These are phyloP conservation scores for Malassezia yamatoensis DNA, from an alignment of 1,284 basidiomycete genomes.

Conservation along the genomic window DNA sequence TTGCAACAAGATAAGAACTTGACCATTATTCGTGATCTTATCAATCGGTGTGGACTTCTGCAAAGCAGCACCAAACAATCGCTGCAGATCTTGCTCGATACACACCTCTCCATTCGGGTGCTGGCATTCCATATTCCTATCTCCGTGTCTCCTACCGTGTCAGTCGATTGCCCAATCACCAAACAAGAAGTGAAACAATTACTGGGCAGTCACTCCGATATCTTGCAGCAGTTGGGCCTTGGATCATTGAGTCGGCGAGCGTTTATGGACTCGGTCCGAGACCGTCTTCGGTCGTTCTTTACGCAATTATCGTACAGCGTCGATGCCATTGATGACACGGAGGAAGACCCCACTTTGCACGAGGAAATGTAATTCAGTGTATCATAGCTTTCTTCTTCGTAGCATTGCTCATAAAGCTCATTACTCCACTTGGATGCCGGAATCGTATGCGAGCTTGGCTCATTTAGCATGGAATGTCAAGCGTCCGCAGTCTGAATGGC, in stretches of 20 bases:
- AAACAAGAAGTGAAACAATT: constrained; percentile 2
- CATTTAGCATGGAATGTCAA: constrained; percentile 15
- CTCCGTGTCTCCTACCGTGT: constrained; percentile 4
- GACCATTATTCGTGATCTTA: constrained; percentile 59
- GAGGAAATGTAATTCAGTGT: background rate
- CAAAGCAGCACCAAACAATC: background rate
- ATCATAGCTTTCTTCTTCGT: background rate
- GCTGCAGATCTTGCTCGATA: constrained; percentile 4
- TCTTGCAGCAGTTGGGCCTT: background rate
- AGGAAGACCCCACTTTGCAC: background rate
- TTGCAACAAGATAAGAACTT: constrained; percentile 56
- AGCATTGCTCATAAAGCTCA: background rate
- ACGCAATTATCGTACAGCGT: too few species aligned
- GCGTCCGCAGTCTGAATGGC: constrained; percentile 28
- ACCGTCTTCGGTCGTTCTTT: background rate
- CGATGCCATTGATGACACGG: background rate
- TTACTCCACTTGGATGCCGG: background rate
- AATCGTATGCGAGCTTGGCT: constrained; percentile 11
- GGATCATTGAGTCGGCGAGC: background rate
- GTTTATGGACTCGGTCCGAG: background rate
- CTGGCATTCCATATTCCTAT: constrained; percentile 13
- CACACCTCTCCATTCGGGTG: constrained; percentile 3
- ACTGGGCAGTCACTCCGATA: constrained; percentile 1
- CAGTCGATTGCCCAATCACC: constrained; percentile 7
- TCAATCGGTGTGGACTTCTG: constrained; percentile 58